A percentile compares a stretch with the other conserved stretches of the same genome.
phyloP scores from a whole-genome alignment of 2,329 filamentous ascomycete genomes.

The Capronia coronata region DNA sequence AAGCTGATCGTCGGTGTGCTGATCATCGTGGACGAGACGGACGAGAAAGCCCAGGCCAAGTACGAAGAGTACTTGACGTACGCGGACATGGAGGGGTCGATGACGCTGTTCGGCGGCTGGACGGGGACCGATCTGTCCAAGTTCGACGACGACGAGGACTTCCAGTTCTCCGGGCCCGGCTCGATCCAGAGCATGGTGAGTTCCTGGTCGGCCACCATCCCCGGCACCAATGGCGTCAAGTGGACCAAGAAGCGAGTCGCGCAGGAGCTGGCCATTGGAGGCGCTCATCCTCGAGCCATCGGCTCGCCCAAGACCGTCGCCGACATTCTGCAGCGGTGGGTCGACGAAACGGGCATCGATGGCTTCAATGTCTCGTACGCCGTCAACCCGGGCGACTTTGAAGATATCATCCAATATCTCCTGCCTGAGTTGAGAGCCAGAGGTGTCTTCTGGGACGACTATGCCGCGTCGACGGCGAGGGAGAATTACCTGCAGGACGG shows the following conservation, averaged over 20 bases:
- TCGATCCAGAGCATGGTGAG: constrained; percentile 28
- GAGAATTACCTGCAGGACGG: constrained; percentile 4
- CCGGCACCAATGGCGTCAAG: constrained; percentile 33
- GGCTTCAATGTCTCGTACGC: constrained; percentile 57
- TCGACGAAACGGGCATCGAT: constrained; percentile 62
- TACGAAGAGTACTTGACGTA: constrained; percentile 47
- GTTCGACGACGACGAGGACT: constrained; percentile 52
- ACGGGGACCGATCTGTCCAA: constrained; percentile 54
- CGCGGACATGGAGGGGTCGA: constrained; percentile 47
- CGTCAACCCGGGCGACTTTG: constrained; percentile 47
- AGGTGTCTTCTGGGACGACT: constrained; percentile 33
- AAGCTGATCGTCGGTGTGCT: constrained; percentile 51
- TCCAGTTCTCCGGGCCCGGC: constrained; percentile 36
- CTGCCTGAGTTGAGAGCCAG: constrained; percentile 43
- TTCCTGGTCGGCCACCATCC: constrained; percentile 16
- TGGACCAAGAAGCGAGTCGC: constrained; percentile 40
- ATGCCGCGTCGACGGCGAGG: neutral
- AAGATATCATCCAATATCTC: constrained; percentile 45
- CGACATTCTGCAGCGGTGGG: constrained; percentile 61
- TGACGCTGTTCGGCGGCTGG: constrained; percentile 53
- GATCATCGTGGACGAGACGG: constrained; percentile 43
- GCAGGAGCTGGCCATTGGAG: constrained; percentile 43
- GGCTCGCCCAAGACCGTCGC: constrained; percentile 59
- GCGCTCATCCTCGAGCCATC: constrained; percentile 43
- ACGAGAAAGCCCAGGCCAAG: constrained; percentile 35